Evolutionary conservation across 2,329 filamentous ascomycete genomes (phyloP), one percentile per base, ranked within the genome.

Genomic region (Fusarium graminum): DNA sequence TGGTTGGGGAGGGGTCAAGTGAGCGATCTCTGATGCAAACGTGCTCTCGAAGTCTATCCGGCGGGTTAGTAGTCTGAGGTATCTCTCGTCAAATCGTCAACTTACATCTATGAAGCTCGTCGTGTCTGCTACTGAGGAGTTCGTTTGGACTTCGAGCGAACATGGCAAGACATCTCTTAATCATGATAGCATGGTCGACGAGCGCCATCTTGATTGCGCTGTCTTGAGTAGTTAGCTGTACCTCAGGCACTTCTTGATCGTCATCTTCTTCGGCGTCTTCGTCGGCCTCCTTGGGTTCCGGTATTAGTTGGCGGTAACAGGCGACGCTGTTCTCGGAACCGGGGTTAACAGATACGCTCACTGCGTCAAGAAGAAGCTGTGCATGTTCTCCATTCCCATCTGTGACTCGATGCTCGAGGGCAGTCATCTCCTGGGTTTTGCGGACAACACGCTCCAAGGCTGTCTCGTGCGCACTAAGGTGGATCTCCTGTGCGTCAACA

Each of bases 371-470:
- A 32, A 97, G 82, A 43, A 88, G 81, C 40, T 87, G 85, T 16
- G 90, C 85, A 41, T 87, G 86, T 10, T 89, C 86, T 34, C 92
- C 88, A 56, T 94, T 92, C 7, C 90, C 91, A 22, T 92, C 89
- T 1, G 83, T 80, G 10, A 94, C 83, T 47, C 89, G 88, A 75
- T 90, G 92, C 75, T 97, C 93, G 2, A 97, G 81, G 1, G 85
- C 79, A 2, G 87, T 83, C 80, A 98, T 87, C 78, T 98, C 94
- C 59, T 92, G 88, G 1, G 94, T 97, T 81, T 97, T 97, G 59
- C 94, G 88, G 71, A 92, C 90, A 30, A 95, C 94, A 16, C 94
- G 89, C 76, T 98, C 94, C 62, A 98, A 83, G 0, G 91, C 94
- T n/a, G 93, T 94, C 77, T 97, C 91, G 59, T 95, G 83, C 8